These are phyloP conservation scores for Diutina rugosa DNA, from an alignment of 1,139 yeast genomes.

Conservation along the genomic window DNA sequence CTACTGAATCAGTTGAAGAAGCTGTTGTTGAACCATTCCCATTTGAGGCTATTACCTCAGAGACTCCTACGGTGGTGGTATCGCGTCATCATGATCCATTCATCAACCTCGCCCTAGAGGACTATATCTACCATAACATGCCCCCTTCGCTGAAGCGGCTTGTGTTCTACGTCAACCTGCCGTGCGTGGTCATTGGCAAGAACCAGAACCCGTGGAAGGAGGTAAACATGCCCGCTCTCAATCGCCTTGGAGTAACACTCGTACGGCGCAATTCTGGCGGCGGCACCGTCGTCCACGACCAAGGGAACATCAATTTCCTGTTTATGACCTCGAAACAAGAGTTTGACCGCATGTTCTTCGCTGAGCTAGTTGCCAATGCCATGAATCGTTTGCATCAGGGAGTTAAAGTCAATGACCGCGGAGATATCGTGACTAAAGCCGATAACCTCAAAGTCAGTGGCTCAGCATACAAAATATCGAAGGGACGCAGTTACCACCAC, in stretches of 20 bases:
- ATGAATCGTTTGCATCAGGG: conserved; percentile 22
- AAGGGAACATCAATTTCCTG: conserved; percentile 83
- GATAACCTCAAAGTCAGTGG: conserved; percentile 61
- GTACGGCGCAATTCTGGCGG: conserved; percentile 85
- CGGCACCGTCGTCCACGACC: conserved; percentile 92
- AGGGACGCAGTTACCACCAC: conserved; percentile 83
- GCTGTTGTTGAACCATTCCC: not conserved
- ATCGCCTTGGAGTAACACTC: conserved; percentile 46
- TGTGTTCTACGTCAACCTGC: conserved; percentile 61
- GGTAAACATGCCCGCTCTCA: conserved; percentile 49
- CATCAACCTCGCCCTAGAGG: conserved; percentile 72
- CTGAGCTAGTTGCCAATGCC: conserved; percentile 36
- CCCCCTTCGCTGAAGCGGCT: conserved; percentile 40
- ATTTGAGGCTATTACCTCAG: not conserved
- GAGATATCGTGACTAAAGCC: conserved; percentile 51
- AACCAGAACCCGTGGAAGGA: conserved; percentile 95
- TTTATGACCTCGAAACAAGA: conserved; percentile 58
- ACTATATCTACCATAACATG: conserved; percentile 55
- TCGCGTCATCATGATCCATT: conserved; percentile 50
- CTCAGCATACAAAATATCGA: conserved; percentile 77
- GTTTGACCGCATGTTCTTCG: conserved; percentile 56
- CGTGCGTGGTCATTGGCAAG: conserved; percentile 90
- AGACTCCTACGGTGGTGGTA: conserved; percentile 25
- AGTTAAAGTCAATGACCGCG: conserved; percentile 50
- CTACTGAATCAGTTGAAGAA: not conserved